Evolutionary conservation across 345 rosid species (phyloP).

Genomic region (Litchi chinensis): DNA sequence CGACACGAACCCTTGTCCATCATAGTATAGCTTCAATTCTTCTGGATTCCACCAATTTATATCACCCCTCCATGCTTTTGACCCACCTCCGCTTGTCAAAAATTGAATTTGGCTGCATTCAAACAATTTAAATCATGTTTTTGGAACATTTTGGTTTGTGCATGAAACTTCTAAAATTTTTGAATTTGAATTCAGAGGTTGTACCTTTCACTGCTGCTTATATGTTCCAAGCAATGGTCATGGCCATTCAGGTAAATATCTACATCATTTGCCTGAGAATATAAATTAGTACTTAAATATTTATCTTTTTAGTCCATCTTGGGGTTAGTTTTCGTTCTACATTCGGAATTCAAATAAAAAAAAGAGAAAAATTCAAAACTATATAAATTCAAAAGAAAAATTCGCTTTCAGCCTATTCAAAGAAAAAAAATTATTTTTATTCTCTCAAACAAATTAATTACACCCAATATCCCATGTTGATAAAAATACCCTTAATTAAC

Average conservation of each 20-base stretch:
- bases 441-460: no score
- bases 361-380: no score
- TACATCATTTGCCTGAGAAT: slow-evolving; percentile 51
- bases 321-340: no score
- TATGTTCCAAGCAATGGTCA: slow-evolving; percentile 85
- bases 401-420: no score
- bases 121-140: neutral
- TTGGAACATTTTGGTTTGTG: no score
- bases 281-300: no score
- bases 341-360: no score
- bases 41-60: slow-evolving; percentile 45
- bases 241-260: slow-evolving; percentile 81
- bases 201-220: slow-evolving; percentile 59
- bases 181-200: neutral
- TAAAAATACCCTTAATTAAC: no score
- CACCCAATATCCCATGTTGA: no score
- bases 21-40: slow-evolving; percentile 63
- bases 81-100: slow-evolving; percentile 82
- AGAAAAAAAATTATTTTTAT: no score
- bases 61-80: slow-evolving; percentile 80
- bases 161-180: no score
- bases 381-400: no score
- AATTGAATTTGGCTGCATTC: slow-evolving; percentile 52
- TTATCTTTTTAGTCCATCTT: neutral
- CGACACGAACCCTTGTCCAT: slow-evolving; percentile 85